A percentile compares a stretch with the other conserved stretches of the same genome.
Evolutionary conservation across 345 rosid species (phyloP).

Genomic region (Raphanus raphanistrum): DNA sequence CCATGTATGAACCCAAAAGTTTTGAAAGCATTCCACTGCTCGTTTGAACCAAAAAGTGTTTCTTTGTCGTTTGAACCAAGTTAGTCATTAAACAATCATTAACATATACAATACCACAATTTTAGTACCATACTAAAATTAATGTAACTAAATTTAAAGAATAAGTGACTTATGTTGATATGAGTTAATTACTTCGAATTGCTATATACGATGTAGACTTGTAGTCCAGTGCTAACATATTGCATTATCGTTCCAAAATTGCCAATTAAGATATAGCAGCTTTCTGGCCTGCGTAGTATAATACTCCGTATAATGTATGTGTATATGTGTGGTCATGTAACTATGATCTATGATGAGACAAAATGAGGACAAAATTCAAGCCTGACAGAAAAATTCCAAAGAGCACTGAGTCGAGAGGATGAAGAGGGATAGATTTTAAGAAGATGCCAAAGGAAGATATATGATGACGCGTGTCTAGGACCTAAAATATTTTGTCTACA

Average conservation of each 20-base stretch:
- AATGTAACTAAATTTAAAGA: not conserved
- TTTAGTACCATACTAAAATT: not conserved
- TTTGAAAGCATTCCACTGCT: not conserved
- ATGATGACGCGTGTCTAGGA: constrained; percentile 22
- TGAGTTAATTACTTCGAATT: not conserved
- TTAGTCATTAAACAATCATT: not conserved
- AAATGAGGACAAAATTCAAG: constrained; percentile 22
- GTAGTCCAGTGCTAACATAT: not conserved
- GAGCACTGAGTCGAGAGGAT: constrained; percentile 18
- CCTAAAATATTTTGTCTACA: constrained; percentile 25
- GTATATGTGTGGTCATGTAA: constrained; percentile 18
- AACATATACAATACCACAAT: not conserved
- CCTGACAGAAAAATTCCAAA: constrained; percentile 39
- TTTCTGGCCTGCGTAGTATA: constrained; percentile 1
- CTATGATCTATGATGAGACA: constrained; percentile 16
- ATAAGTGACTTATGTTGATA: not conserved
- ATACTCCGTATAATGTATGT: not conserved
- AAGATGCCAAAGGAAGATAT: constrained; percentile 22
- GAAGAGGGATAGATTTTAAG: constrained; percentile 2
- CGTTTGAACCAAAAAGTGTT: not conserved
- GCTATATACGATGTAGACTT: not conserved
- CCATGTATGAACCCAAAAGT: not conserved
- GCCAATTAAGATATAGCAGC: not conserved
- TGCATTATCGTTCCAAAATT: not conserved
- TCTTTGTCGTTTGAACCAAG: not conserved